Evolutionary conservation across 1,284 basidiomycete species (phyloP), one percentile per base, ranked within the genome.

Genomic region (Pseudozyma hubeiensis): DNA sequence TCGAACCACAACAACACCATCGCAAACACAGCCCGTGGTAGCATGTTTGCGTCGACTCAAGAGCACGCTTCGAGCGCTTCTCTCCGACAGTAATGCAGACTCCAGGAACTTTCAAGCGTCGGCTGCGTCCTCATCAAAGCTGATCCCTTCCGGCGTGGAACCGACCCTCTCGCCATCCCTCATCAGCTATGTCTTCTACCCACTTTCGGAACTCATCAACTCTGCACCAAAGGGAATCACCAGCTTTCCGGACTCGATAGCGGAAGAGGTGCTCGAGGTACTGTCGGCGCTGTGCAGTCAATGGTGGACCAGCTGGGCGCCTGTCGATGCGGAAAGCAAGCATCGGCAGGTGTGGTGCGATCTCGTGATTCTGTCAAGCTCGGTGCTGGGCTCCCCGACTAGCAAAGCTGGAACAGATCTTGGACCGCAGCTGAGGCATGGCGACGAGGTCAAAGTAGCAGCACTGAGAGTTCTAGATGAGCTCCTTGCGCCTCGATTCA

Each of bases 141-240:
- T 59, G 3, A 37, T 55, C 19, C 5, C 24, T 1, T 8, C 17
- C 11, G 35, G 37, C 9, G 17, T 14, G 11, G 44, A 59, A 17
- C 13, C 50, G 0, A 5, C 33, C 9, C 59, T 83, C 9, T 19
- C 74, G 4, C 55, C 70, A 4, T 58, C 80, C 4, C 51, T 83
- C 13, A 57, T 82, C 41, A 69, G 80, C 45, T 83, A 82, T 45
- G 63, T 81, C 45, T 83, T 83, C 46, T 83, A 77, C 44, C 81
- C 81, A 7, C 29, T 83, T 13, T 75, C 81, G 4, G 76, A 82
- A 47, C 79, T 83, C 37, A 68, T 83, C 30, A 53, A 60, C 7
- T 3, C 55, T 3, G 59, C 61, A 10, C 68, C 71, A 0, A 39
- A 44, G 10, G 78, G 79, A 13, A 52, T 73, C 13, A 46, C 58